These are phyloP conservation scores for Hortaea sp. DNA, from an alignment of 2,329 filamentous ascomycete species.

Conservation along the genomic window DNA sequence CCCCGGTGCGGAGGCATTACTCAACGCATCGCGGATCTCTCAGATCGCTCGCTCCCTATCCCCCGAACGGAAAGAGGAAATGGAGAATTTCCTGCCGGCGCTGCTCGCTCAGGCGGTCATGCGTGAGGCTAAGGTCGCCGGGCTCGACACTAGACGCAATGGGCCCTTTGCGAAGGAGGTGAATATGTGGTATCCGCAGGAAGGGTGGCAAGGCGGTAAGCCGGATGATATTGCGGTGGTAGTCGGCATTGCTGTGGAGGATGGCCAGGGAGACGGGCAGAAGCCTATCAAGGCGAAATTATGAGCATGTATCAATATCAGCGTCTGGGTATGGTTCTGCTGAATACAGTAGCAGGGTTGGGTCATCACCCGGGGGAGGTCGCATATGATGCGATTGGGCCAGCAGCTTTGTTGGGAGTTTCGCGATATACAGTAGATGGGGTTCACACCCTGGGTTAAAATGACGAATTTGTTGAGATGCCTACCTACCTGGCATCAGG, in stretches of 20 bases:
- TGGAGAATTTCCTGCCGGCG: constrained; percentile 57
- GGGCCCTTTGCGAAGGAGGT: constrained; percentile 94
- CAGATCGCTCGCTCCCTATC: constrained; percentile 13
- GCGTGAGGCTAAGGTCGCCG: constrained; percentile 72
- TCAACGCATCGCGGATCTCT: constrained; percentile 17
- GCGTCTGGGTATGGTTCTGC: no score
- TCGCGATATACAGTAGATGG: no score
- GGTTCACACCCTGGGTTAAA: no score
- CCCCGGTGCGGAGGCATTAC: constrained; percentile 20
- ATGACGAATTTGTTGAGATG: no score
- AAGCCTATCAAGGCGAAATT: constrained; percentile 25
- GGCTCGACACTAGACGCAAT: constrained; percentile 69
- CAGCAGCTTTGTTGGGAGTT: no score
- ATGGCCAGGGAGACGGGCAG: constrained; percentile 22
- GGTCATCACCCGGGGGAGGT: no score
- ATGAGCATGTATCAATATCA: constrained; percentile 2
- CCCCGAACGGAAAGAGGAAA: constrained; percentile 22
- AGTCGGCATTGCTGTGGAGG: constrained; percentile 65
- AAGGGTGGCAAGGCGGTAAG: constrained; percentile 86
- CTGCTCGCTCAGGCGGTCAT: constrained; percentile 71
- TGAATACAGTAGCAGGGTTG: no score
- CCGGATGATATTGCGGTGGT: constrained; percentile 91
- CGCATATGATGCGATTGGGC: no score
- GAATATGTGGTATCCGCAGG: constrained; percentile 73
- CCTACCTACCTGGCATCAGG: no score